Evolutionary conservation across 2,329 filamentous ascomycete genomes (phyloP), one percentile per base, ranked within the genome.

Genomic region (Ceratocystiopsis sp.): DNA sequence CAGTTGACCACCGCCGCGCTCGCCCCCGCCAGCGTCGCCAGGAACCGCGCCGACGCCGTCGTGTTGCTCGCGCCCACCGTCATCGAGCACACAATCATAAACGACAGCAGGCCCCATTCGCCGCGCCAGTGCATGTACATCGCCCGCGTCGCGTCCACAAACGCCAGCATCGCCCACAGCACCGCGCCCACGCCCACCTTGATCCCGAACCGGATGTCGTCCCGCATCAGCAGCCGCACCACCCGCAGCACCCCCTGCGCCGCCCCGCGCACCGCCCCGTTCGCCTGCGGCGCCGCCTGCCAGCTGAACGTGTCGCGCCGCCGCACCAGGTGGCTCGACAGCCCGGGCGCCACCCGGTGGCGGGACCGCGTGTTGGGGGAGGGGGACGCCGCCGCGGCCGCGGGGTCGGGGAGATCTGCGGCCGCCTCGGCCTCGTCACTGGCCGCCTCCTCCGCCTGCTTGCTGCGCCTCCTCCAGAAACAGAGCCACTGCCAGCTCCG

Each of bases 21-120:
- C 8, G 85, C 86, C 16, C 91, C 91, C 35, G 93, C 67, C 33
- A 85, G 68, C 1, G 89, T 98, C 45, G 89, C 91, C 10, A 84
- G 67, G 56, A 96, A 89, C 51, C 91, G 78, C 40, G 87, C 78
- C 54, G 78, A 77, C 4, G 86, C 87, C 0, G 89, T 95, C 2
- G 89, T 94, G 59, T 96, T 98, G 19, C 86, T 84, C 9, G 91
- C 86, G 25, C 91, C 91, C 18, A 95, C 89, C 0, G 89, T 98
- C 86, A 95, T 96, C 35, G 84, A 86, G 57, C 87, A 93, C 19
- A 98, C 91, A 55, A 96, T 78, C 89, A 96, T 96, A 65, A 94
- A 96, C 0, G 86, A 94, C 44, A 98, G 61, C 2, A 98, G 68
- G 18, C 91, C 91, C 91, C 91, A 98, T 67, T 98, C 91, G 29